Conservation (phyloP, 805 yeast species). For the Cyberlindnera euphorbiae region DNA sequence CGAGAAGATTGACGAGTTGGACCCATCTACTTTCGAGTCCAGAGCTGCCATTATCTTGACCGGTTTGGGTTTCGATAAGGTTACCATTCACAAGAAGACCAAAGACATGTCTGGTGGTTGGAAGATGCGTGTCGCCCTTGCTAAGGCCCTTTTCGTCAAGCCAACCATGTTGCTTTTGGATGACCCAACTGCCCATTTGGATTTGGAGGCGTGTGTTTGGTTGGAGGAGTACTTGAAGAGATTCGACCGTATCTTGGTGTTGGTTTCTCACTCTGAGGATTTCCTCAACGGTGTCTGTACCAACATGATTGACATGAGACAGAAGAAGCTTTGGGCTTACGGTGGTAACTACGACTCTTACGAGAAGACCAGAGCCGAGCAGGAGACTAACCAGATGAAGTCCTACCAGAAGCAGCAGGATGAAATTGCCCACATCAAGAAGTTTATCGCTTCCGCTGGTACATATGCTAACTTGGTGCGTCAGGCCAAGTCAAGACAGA, state of each 20-base stretch:
- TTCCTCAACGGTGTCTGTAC: constrained; percentile 98
- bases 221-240: constrained; percentile 94
- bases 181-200: constrained; percentile 99
- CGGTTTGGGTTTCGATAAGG: constrained; percentile 93
- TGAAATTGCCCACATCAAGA: constrained; percentile 96
- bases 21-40: constrained; percentile 91
- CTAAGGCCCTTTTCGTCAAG: constrained; percentile 96
- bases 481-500: constrained; percentile 99
- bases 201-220: constrained; percentile 99
- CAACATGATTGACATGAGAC: constrained; percentile 97
- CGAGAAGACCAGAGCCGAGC: constrained; percentile 88
- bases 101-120: constrained; percentile 99
- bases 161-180: constrained; percentile 92
- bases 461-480: constrained; percentile 97
- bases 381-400: constrained; percentile 97
- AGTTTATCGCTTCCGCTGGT: constrained; percentile 99
- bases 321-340: constrained; percentile 64
- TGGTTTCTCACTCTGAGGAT: constrained; percentile 98
- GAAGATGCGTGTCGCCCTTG: constrained; percentile 99
- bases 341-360: constrained; percentile 99
- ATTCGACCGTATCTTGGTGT: constrained; percentile 87
- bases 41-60: constrained; percentile 93
- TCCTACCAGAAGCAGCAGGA: constrained; percentile 97
- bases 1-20: constrained; percentile 94
- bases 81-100: constrained; percentile 87